phyloP scores from a whole-genome alignment of 1,284 basidiomycete species.

The Stereum hirsutum region DNA sequence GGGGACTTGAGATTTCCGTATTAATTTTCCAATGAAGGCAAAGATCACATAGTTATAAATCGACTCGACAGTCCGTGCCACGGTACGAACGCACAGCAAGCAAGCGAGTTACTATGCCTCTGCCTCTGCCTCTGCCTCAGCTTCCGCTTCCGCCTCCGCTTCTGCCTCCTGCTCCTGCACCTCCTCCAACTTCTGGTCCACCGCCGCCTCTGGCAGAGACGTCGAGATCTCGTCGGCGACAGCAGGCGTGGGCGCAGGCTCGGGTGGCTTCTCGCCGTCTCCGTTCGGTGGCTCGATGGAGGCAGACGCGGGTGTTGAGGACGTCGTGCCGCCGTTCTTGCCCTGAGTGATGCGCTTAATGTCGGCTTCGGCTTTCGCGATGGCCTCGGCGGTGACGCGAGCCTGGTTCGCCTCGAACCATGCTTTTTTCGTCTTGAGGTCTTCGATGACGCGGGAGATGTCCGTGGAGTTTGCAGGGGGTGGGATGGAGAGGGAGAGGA shows the following conservation, averaged over 20 bases:
- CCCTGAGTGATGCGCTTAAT: conserved; percentile 59
- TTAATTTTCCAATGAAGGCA: too few species aligned
- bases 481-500: conserved; percentile 85
- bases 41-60: too few species aligned
- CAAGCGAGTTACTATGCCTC: too few species aligned
- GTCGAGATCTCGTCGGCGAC: conserved; percentile 13
- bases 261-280: conserved; percentile 36
- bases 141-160: conserved; percentile 14
- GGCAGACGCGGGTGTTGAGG: not conserved
- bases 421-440: conserved; percentile 89
- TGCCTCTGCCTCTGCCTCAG: too few species aligned
- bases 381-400: conserved; percentile 59
- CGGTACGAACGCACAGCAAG: too few species aligned
- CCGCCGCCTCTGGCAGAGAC: conserved; percentile 17
- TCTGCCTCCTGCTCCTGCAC: conserved; percentile 18
- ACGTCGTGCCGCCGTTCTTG: conserved; percentile 18
- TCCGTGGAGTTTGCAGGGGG: conserved; percentile 78
- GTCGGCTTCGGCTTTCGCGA: conserved; percentile 74
- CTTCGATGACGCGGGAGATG: conserved; percentile 78
- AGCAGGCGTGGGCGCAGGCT: conserved; percentile 36
- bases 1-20: too few species aligned
- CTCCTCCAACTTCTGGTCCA: conserved; percentile 34
- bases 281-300: conserved; percentile 30
- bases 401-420: conserved; percentile 85
- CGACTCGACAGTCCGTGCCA: too few species aligned